A percentile compares a stretch with the other conserved stretches of the same genome.
Evolutionary conservation across 2,329 filamentous ascomycete species (phyloP).

Genomic region (Fusarium sp.): DNA sequence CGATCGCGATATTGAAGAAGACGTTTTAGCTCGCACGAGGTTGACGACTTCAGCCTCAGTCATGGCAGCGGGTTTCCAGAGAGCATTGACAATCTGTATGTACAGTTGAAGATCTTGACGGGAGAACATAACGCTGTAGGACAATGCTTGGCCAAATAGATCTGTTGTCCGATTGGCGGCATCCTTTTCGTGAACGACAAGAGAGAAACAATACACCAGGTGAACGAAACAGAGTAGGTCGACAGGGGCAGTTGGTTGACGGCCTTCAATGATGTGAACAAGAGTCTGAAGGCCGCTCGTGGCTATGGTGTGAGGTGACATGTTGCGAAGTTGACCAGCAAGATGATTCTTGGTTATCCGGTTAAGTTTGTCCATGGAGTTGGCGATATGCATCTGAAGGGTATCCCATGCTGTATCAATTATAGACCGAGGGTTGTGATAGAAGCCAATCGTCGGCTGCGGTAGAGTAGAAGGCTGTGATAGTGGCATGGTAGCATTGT

Average conservation of each 20-base stretch:
- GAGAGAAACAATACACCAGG: slow-evolving; percentile 65
- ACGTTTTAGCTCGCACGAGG: slow-evolving; percentile 46
- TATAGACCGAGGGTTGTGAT: slow-evolving; percentile 52
- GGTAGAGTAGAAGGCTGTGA: slow-evolving; percentile 28
- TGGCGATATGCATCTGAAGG: slow-evolving; percentile 62
- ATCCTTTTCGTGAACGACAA: slow-evolving; percentile 62
- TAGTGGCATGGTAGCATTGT: slow-evolving; percentile 42
- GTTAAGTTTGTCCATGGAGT: slow-evolving; percentile 61
- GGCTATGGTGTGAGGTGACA: slow-evolving; percentile 59
- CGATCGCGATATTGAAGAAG: slow-evolving; percentile 37
- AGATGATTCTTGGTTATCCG: slow-evolving; percentile 59
- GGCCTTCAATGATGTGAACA: slow-evolving; percentile 57
- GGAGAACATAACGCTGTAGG: slow-evolving; percentile 60
- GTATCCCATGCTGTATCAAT: slow-evolving; percentile 62
- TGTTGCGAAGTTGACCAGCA: slow-evolving; percentile 57
- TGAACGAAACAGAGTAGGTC: slow-evolving; percentile 67
- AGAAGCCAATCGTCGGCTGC: slow-evolving; percentile 48
- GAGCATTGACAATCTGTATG: slow-evolving; percentile 59
- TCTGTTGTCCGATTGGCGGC: slow-evolving; percentile 54
- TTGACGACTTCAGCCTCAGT: slow-evolving; percentile 49
- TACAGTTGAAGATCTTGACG: slow-evolving; percentile 58
- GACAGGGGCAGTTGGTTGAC: slow-evolving; percentile 57
- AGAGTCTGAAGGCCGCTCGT: slow-evolving; percentile 60
- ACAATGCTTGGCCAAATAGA: slow-evolving; percentile 64
- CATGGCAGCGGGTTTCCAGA: slow-evolving; percentile 65